These are phyloP conservation scores for Ilex aquifolium DNA, from an alignment of 257 asterid genomes.

Conservation along the genomic window DNA sequence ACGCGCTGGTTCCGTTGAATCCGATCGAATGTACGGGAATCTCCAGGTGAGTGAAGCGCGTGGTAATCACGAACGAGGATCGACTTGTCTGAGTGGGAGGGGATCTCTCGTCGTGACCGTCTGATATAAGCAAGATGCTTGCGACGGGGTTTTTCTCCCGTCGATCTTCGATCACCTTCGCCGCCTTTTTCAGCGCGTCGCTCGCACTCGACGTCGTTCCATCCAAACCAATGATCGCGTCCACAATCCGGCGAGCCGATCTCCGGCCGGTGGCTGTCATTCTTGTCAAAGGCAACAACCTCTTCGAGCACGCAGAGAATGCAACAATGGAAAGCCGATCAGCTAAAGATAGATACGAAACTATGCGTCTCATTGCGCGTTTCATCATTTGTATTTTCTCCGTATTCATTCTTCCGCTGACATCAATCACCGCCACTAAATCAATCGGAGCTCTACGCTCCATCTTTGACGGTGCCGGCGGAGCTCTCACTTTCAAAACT, in stretches of 20 bases:
- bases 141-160: slow-evolving; percentile 10
- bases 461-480: not conserved
- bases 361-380: not conserved
- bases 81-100: slow-evolving; percentile 9
- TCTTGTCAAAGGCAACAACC: not conserved
- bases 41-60: slow-evolving; percentile 3
- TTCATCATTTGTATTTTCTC: not conserved
- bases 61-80: slow-evolving; percentile 10
- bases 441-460: not conserved
- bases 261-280: not conserved
- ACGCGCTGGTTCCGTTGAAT: slow-evolving; percentile 1
- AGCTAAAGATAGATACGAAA: not conserved
- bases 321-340: not conserved
- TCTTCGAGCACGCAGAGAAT: not conserved
- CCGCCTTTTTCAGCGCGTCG: slow-evolving; percentile 5
- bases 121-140: slow-evolving; percentile 12
- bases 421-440: not conserved
- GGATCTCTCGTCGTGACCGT: slow-evolving; percentile 11
- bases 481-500: not conserved
- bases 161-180: slow-evolving; percentile 8
- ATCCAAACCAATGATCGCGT: not conserved
- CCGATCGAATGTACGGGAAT: slow-evolving; percentile 6
- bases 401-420: not conserved
- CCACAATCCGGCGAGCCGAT: not conserved
- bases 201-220: not conserved